Percentiles rank a stretch among this genome's conserved stretches.
phyloP scores from a whole-genome alignment of 306 rosid species.

The Erythrophleum fordii region DNA sequence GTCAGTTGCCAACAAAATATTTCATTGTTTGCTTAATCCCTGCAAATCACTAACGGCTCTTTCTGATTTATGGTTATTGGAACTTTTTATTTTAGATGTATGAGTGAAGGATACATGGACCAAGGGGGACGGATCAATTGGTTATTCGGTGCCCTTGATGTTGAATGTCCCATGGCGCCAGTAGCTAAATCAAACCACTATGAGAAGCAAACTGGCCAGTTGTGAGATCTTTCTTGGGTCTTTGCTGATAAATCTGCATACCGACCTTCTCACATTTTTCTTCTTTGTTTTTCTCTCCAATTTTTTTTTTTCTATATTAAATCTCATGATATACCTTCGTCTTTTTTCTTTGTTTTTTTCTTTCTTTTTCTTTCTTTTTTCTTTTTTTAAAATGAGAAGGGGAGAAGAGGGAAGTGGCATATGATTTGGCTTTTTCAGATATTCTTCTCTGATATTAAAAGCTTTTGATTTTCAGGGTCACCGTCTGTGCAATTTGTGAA shows the following conservation, averaged over 20 bases:
- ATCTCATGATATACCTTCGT: not conserved
- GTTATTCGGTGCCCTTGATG: constrained; percentile 48
- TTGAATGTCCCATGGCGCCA: constrained; percentile 89
- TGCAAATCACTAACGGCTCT: not conserved
- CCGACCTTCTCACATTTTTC: constrained; percentile 78
- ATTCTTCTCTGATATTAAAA: constrained; percentile 61
- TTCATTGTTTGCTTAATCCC: not conserved
- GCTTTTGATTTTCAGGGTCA: constrained; percentile 35
- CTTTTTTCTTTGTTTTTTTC: no score
- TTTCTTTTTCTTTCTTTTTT: no score
- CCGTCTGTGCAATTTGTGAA: constrained; percentile 62
- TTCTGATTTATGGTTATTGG: not conserved
- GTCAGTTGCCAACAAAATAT: not conserved
- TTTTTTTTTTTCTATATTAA: not conserved
- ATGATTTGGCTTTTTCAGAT: constrained; percentile 55
- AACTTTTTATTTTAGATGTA: not conserved
- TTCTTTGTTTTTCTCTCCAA: not conserved
- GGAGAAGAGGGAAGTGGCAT: constrained; percentile 63
- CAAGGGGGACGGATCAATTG: constrained; percentile 62
- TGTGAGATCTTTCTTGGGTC: constrained; percentile 48
- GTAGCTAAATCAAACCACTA: constrained; percentile 58
- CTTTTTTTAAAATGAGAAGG: constrained; percentile 48
- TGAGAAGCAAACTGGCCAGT: constrained; percentile 83
- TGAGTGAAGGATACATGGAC: constrained; percentile 62
- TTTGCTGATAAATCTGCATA: constrained; percentile 83